Base-by-base conservation (phyloP, 2,329 filamentous ascomycete genomes). In the Clonostachys sp. region DNA sequence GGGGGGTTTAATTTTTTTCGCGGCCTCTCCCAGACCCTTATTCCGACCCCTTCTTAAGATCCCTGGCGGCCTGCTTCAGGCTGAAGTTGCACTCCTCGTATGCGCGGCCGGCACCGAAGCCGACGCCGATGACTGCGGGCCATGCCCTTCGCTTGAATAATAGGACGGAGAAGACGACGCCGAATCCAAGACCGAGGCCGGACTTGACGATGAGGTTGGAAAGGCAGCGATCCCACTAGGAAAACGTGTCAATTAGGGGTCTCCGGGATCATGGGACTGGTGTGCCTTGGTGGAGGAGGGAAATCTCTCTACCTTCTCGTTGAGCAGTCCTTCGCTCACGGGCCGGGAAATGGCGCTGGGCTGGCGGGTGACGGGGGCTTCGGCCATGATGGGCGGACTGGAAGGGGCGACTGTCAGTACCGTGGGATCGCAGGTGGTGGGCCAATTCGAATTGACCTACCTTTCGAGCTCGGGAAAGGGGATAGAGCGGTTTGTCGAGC, bases 151-250 rank as follows among this genome's bases (percentile, higher is more conserved):
- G 87, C 81, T 95, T 96, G 83, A 99, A 99, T 48, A 99, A 75
- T 50, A 99, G 87, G 52, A 99, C 91, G 52, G 94, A 97, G 79
- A 99, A 97, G 73, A 99, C 89, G 68, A 99, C 87, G 66, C 94
- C 94, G 74, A 99, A 99, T 59, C 88, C 90, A 66, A 97, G 87
- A 63, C 94, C 94, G 70, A 99, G 87, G 48, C 89, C 86, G 56
- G 92, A 97, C 72, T 95, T 91, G 78, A 99, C 95, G 66, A 99
- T 83, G 71, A 96, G 83, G 65, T 95, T 96, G 60, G 94, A 97
- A 60, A 99, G 85, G 73, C 94, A 96, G 75, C 89, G 92, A 70
- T 99, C 94, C 94, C 94, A 99, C 94, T 99, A 53, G 40, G 53
- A 14, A 17, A 14, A 50, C 33, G 12, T 44, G 42, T 44, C 30